phyloP scores from a whole-genome alignment of 169 alveolate genomes.

The Pseudocohnilembus persalinus region DNA sequence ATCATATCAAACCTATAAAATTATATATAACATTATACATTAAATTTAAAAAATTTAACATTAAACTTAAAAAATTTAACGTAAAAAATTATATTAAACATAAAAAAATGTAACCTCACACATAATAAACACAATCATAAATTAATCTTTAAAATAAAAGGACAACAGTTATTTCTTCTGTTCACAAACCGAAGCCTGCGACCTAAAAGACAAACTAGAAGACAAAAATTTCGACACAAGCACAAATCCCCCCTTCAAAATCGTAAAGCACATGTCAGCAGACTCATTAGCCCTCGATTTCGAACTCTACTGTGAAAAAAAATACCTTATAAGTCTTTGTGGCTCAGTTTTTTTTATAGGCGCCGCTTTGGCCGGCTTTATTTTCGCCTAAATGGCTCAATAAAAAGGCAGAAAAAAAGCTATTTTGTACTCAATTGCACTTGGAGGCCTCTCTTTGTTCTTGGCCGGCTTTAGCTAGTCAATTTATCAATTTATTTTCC shows the following conservation, averaged over 20 bases:
- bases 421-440: not conserved
- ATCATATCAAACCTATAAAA: no score
- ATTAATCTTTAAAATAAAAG: no score
- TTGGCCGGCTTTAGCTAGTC: not conserved
- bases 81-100: no score
- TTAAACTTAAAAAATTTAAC: no score
- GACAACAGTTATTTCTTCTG: not conserved
- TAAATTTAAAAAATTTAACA: no score
- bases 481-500: slow-evolving; percentile 9
- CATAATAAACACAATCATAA: no score
- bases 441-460: slow-evolving; percentile 2
- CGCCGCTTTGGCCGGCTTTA: slow-evolving; percentile 13
- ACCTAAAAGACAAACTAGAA: not conserved
- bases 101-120: no score
- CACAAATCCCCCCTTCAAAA: not conserved
- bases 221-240: no score
- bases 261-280: not conserved
- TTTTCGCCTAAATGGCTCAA: slow-evolving; percentile 6
- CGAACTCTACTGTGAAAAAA: slow-evolving; percentile 14
- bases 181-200: slow-evolving; percentile 5
- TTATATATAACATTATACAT: no score
- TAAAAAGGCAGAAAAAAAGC: slow-evolving; percentile 20
- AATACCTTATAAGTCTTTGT: slow-evolving; percentile 19
- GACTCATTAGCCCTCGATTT: slow-evolving; percentile 15
- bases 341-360: slow-evolving; percentile 21